Conservation (phyloP, 1,284 basidiomycete species). For the Cryptococcus sp. region DNA sequence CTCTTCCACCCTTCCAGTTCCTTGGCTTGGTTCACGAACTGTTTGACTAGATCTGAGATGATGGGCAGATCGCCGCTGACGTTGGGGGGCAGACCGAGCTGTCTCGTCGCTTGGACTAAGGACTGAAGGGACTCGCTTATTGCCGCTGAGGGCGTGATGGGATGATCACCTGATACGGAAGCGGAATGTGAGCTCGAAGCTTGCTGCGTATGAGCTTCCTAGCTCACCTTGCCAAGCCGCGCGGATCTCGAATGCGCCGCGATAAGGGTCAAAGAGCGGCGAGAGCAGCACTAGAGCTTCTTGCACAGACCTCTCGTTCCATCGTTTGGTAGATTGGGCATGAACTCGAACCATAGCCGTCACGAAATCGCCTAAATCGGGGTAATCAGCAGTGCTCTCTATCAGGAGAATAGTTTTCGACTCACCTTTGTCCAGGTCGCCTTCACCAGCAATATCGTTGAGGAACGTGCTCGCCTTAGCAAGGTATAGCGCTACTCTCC, state of each 20-base stretch:
- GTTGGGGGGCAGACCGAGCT: conserved; percentile 42
- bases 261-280: conserved; percentile 31
- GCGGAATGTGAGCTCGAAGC: too few species aligned
- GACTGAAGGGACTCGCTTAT: conserved; percentile 40
- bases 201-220: background rate
- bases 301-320: conserved; percentile 28
- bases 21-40: conserved; percentile 26
- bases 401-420: background rate
- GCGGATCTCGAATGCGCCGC: conserved; percentile 28
- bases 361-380: conserved; percentile 8
- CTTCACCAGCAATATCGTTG: conserved; percentile 26
- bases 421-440: conserved; percentile 25
- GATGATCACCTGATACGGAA: conserved; percentile 21
- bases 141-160: conserved; percentile 30
- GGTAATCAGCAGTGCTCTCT: background rate
- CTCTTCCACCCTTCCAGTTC: conserved; percentile 35
- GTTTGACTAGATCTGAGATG: conserved; percentile 26
- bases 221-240: conserved; percentile 42
- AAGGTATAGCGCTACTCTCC: conserved; percentile 47
- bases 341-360: conserved; percentile 32
- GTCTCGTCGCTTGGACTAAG: conserved; percentile 34
- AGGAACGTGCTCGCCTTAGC: conserved; percentile 36
- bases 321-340: conserved; percentile 32
- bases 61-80: conserved; percentile 16
- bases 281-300: conserved; percentile 24